Evolutionary conservation across 1,284 basidiomycete species (phyloP).

Genomic region (Apiotrichum montevideense): DNA sequence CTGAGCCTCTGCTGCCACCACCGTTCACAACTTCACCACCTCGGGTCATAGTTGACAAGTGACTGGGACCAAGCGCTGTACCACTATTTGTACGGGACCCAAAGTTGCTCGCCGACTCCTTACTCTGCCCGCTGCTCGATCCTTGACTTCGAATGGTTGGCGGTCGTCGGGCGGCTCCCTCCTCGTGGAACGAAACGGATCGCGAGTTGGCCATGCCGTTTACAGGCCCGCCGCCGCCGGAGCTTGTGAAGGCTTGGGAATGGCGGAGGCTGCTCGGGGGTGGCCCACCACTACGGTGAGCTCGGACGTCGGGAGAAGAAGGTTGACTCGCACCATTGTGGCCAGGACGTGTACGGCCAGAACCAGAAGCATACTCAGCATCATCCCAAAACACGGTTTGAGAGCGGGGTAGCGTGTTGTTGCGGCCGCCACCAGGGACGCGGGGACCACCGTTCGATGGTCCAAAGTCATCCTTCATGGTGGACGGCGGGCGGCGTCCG

Average conservation of each 20-base stretch:
- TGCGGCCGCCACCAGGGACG: slow-evolving; percentile 3
- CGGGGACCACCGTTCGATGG: slow-evolving; percentile 4
- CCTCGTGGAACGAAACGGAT: slow-evolving; percentile 18
- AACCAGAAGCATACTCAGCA: slow-evolving; percentile 23
- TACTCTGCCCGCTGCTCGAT: slow-evolving; percentile 14
- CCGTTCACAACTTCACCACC: not conserved
- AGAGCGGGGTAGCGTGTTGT: slow-evolving; percentile 22
- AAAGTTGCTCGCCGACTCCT: slow-evolving; percentile 4
- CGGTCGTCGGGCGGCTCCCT: slow-evolving; percentile 1
- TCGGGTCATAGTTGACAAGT: not conserved
- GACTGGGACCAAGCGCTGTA: slow-evolving; percentile 11
- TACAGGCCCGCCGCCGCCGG: not conserved
- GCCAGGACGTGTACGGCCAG: not conserved
- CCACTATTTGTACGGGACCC: slow-evolving; percentile 15
- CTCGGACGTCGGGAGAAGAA: not conserved
- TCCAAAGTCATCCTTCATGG: slow-evolving; percentile 5
- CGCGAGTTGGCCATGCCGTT: slow-evolving; percentile 7
- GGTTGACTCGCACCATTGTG: slow-evolving; percentile 3
- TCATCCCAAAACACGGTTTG: slow-evolving; percentile 45
- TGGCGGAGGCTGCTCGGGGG: slow-evolving; percentile 18
- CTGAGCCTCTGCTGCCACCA: not conserved
- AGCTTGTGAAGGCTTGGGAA: slow-evolving; percentile 15
- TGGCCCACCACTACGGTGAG: slow-evolving; percentile 3
- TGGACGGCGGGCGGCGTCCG: not conserved
- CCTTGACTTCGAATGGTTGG: slow-evolving; percentile 11